A percentile compares a stretch with the other conserved stretches of the same genome.
phyloP scores from a whole-genome alignment of 73 alveolate species.

The Durusdinium trenchii region DNA sequence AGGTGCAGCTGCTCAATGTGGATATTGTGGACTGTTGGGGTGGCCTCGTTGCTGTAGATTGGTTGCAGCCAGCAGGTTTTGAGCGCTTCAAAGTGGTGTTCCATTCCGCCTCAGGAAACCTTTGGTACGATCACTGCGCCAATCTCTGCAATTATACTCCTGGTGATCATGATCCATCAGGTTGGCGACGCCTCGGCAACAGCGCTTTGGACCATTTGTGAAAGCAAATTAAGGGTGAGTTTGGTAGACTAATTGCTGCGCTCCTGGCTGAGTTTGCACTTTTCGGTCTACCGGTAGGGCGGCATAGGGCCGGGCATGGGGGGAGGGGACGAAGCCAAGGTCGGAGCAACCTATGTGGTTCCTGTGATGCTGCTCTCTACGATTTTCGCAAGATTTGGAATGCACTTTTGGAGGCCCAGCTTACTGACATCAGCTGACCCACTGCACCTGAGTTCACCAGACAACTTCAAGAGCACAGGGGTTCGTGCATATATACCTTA shows the following conservation, averaged over 20 bases:
- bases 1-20: constrained; percentile 86
- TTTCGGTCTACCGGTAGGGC: too few relatives aligned
- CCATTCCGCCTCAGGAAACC: neutral
- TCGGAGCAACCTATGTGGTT: constrained; percentile 52
- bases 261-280: too few relatives aligned
- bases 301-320: too few relatives aligned
- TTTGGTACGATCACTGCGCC: neutral
- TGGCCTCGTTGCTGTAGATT: neutral
- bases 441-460: neutral
- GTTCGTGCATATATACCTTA: neutral
- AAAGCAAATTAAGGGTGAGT: too few relatives aligned
- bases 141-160: neutral
- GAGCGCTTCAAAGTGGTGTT: neutral
- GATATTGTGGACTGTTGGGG: constrained; percentile 90
- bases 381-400: neutral
- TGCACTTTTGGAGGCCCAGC: constrained; percentile 44
- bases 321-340: too few relatives aligned
- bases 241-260: too few relatives aligned
- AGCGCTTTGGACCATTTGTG: neutral
- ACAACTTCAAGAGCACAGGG: neutral
- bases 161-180: constrained; percentile 58
- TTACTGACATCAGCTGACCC: neutral
- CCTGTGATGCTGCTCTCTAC: constrained; percentile 34
- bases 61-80: neutral
- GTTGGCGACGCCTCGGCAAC: constrained; percentile 42